Conservation (phyloP, 2,329 filamentous ascomycete genomes). For the Arthroderma sp. region DNA sequence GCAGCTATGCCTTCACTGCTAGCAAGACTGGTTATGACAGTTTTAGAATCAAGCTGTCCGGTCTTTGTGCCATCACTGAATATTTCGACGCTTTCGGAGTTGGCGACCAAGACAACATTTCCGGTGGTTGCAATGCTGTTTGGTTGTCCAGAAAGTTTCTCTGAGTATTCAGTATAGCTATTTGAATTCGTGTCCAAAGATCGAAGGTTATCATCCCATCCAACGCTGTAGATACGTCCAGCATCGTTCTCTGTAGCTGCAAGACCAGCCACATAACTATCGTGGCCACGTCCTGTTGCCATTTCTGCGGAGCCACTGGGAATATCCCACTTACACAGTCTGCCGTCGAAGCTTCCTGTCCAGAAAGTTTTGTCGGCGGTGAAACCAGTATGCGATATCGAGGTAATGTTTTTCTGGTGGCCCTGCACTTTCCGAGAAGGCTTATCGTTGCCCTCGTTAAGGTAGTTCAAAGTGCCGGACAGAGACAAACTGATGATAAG, state of each 20-base stretch:
- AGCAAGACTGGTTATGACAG: constrained; percentile 57
- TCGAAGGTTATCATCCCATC: constrained; percentile 86
- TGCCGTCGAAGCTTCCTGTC: constrained; percentile 87
- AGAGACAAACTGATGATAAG: constrained; percentile 83
- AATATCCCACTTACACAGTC: constrained; percentile 73
- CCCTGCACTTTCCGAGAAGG: constrained; percentile 66
- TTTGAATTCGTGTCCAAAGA: constrained; percentile 61
- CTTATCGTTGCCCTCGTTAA: constrained; percentile 56
- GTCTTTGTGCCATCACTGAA: constrained; percentile 46
- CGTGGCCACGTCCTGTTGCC: constrained; percentile 69
- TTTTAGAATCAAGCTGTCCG: constrained; percentile 48
- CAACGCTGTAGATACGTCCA: constrained; percentile 65
- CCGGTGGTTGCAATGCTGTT: constrained; percentile 52
- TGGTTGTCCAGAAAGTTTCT: constrained; percentile 65
- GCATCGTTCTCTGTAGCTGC: constrained; percentile 38
- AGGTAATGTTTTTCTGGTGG: constrained; percentile 83
- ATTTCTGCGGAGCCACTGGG: constrained; percentile 53
- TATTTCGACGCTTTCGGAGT: constrained; percentile 46
- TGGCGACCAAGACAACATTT: constrained; percentile 45
- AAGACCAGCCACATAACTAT: constrained; percentile 74
- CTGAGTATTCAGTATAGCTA: constrained; percentile 57
- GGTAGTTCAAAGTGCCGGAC: constrained; percentile 79
- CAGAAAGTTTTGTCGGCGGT: constrained; percentile 50
- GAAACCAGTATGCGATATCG: constrained; percentile 47
- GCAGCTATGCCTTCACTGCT: constrained; percentile 56